Base-by-base conservation (phyloP, 257 asterid genomes). In the Rubia yunnanensis region DNA sequence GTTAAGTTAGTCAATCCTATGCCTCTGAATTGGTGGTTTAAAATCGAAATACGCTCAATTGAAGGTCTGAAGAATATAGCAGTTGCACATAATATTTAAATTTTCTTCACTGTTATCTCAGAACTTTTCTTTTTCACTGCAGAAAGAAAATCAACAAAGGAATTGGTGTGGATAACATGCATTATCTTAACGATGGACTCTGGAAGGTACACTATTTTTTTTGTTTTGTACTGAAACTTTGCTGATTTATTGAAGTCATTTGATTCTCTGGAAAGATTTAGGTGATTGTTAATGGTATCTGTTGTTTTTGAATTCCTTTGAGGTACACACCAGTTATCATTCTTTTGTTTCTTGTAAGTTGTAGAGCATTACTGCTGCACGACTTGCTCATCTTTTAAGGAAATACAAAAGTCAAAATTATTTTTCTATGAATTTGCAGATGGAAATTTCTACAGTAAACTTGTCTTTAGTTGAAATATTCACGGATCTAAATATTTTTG, bases 101-200 rank as follows among this genome's bases (percentile, higher is more conserved):
- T 57, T 26, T n/a, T 38, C 24, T 9, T 7, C 39, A 60, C 68
- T 4, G 68, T 50, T 53, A 67, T 63, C 57, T 74, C 38, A 64
- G 23, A 50, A 61, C 67, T 27, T 28, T 63, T 59, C 36, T 55
- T 38, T 82, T 55, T 59, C 34, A 32, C 60, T 83, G 78, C 92
- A 92, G 97, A 75, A 84, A 73, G 73, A 65, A 80, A 41, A 82
- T 90, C 81, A 92, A 89, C 85, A 89, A 89, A 79, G 99, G 99
- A 66, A 92, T 92, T 75, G 97, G 99, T 32, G 88, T 92, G 57
- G 99, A 92, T 75, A 92, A 84, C 85, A 92, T 92, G 97, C 97
- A 92, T 74, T 90, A 92, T 82, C 99, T 92, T 60, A 92, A 92
- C 63, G 99, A 92, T 83, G 99, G 99, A 65, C 99, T 92, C 66